These are phyloP conservation scores for Seiridium unicorne DNA, from an alignment of 2,329 filamentous ascomycete genomes.

Conservation along the genomic window DNA sequence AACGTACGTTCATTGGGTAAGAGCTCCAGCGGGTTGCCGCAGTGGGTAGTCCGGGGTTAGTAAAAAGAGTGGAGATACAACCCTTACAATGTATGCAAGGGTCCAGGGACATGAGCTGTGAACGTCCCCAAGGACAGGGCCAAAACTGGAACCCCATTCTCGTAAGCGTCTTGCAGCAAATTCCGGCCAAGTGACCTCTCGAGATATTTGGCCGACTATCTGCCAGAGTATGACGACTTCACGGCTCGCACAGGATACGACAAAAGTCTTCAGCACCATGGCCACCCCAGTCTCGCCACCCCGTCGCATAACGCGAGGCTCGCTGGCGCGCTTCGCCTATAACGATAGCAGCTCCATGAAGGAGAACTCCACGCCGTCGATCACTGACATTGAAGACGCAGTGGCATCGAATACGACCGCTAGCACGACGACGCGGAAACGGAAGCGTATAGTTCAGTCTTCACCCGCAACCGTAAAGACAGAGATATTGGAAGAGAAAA, in stretches of 20 bases:
- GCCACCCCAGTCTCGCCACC: constrained; percentile 19
- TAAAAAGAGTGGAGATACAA: background rate
- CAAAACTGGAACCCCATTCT: no score
- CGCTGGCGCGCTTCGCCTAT: constrained; percentile 29
- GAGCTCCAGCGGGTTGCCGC: background rate
- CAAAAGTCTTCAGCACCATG: constrained; percentile 15
- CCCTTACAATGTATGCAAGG: background rate
- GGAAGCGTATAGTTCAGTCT: constrained; percentile 20
- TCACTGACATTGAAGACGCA: constrained; percentile 27
- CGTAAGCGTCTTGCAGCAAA: no score
- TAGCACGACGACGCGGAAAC: constrained; percentile 18
- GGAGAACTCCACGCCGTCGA: constrained; percentile 10
- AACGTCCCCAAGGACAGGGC: no score
- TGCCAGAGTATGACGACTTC: constrained; percentile 11
- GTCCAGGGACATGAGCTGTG: no score
- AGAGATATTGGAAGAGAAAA: constrained; percentile 11
- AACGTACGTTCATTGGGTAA: background rate
- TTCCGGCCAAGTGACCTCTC: no score
- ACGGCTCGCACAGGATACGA: constrained; percentile 8
- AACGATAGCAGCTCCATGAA: constrained; percentile 11
- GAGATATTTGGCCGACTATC: background rate
- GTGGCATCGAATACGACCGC: constrained; percentile 10
- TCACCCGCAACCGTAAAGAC: constrained; percentile 9
- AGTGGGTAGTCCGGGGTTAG: background rate
- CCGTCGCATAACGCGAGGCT: constrained; percentile 28